phyloP scores from a whole-genome alignment of 495 filamentous ascomycete species.

The Aspergillus diversus region DNA sequence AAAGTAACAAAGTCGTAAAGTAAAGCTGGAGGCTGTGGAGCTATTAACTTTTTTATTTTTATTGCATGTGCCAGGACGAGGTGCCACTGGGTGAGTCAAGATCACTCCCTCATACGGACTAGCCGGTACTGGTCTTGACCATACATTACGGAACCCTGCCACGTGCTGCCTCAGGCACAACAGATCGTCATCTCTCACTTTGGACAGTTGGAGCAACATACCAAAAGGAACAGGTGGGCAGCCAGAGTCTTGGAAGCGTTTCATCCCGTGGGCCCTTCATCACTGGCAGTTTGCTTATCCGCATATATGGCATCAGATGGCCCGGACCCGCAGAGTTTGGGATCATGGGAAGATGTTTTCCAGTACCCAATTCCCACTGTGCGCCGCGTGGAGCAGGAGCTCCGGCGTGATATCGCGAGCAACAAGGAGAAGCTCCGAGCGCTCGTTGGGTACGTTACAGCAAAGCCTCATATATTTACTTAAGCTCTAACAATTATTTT shows the following conservation, averaged over 20 bases:
- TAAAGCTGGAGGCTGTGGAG: neutral
- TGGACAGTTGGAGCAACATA: conserved; percentile 12
- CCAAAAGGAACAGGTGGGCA: neutral
- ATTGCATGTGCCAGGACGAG: no score
- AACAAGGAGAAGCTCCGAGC: conserved; percentile 87
- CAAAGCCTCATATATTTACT: neutral
- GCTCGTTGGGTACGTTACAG: conserved; percentile 72
- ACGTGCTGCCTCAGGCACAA: conserved; percentile 31
- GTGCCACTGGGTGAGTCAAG: no score
- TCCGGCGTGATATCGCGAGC: conserved; percentile 69
- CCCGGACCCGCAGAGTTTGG: conserved; percentile 61
- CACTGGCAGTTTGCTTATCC: conserved; percentile 5
- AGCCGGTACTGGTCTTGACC: conserved; percentile 17
- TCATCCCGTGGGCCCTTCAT: conserved; percentile 6
- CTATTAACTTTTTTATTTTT: conserved; percentile 3
- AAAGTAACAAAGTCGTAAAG: neutral
- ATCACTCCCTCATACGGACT: conserved; percentile 11
- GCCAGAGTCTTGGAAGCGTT: neutral
- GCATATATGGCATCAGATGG: conserved; percentile 58
- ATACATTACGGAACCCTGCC: conserved; percentile 8
- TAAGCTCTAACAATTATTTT: conserved; percentile 20
- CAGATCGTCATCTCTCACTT: conserved; percentile 7
- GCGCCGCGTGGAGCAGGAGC: conserved; percentile 64
- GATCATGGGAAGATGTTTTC: conserved; percentile 70
- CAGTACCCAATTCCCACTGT: conserved; percentile 66